A percentile compares a stretch with the other conserved stretches of the same genome.
Conservation (phyloP, 768 basidiomycete genomes). For the Ephemerocybe angulata region DNA sequence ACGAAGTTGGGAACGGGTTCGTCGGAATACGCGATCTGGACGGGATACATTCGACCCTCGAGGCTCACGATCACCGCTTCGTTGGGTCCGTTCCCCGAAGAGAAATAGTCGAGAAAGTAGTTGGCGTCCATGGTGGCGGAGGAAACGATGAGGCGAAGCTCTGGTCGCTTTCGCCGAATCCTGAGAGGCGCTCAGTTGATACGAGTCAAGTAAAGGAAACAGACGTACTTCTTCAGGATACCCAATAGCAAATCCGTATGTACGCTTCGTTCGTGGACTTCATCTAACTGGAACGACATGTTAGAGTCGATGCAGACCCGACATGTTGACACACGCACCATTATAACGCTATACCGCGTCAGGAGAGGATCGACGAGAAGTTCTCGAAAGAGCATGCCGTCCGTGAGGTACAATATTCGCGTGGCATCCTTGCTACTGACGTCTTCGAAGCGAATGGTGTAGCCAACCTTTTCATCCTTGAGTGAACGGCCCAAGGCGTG, state of each 20-base stretch:
- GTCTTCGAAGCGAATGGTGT: constrained; percentile 96
- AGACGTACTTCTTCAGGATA: constrained; percentile 80
- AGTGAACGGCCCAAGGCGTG: background rate
- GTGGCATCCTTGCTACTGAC: constrained; percentile 82
- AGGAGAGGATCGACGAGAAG: constrained; percentile 88
- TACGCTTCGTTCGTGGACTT: constrained; percentile 94
- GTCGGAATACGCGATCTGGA: constrained; percentile 85
- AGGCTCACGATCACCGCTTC: constrained; percentile 85
- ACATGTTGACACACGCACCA: constrained; percentile 49
- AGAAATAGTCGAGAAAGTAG: constrained; percentile 87
- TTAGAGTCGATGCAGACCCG: constrained; percentile 5
- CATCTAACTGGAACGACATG: constrained; percentile 68
- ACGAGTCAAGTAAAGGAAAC: background rate
- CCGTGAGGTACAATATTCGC: constrained; percentile 92
- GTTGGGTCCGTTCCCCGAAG: constrained; percentile 51
- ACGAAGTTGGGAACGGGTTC: constrained; percentile 81
- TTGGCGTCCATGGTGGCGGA: constrained; percentile 95
- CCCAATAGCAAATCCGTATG: constrained; percentile 94
- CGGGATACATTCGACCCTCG: constrained; percentile 93
- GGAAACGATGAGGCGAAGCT: constrained; percentile 87
- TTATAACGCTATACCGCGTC: constrained; percentile 90
- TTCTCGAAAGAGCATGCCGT: constrained; percentile 97
- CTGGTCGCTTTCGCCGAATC: constrained; percentile 87
- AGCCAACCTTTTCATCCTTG: constrained; percentile 72
- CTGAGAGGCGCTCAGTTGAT: constrained; percentile 35